These are phyloP conservation scores for Tetragonia tetragonoides DNA, from an alignment of 148 eudicot genomes.

Conservation along the genomic window DNA sequence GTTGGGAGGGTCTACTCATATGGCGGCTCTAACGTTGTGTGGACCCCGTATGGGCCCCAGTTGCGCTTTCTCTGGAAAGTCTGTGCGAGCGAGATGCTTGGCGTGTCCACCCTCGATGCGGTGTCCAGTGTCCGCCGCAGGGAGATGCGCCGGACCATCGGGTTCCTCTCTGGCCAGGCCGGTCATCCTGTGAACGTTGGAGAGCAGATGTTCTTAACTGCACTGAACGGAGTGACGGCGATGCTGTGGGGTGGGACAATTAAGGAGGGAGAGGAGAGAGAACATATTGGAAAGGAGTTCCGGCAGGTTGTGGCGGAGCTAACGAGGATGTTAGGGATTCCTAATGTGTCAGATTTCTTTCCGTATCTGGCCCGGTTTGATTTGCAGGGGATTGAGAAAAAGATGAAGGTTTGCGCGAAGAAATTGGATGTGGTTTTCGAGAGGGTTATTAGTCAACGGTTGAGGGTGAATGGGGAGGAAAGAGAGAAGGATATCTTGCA, in stretches of 20 bases:
- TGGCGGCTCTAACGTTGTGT: conserved; percentile 60
- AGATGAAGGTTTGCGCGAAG: conserved; percentile 34
- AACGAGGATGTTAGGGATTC: too few relatives aligned
- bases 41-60: conserved; percentile 61
- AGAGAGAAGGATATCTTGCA: conserved; percentile 50
- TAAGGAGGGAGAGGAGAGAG: background rate
- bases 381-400: conserved; percentile 52
- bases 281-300: background rate
- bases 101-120: conserved; percentile 43
- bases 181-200: conserved; percentile 24
- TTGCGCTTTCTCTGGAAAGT: conserved; percentile 60
- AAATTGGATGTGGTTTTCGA: conserved; percentile 50
- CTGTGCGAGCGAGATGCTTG: conserved; percentile 56
- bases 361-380: conserved; percentile 54
- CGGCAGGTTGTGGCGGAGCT: too few relatives aligned
- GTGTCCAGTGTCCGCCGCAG: conserved; percentile 35
- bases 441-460: conserved; percentile 44
- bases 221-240: background rate
- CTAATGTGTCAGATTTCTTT: conserved; percentile 46
- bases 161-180: background rate
- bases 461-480: conserved; percentile 11
- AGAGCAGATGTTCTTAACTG: too few relatives aligned
- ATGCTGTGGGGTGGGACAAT: background rate
- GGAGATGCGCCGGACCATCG: conserved; percentile 41
- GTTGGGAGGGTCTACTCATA: conserved; percentile 39